phyloP scores from a whole-genome alignment of 768 basidiomycete genomes.

The Hortiboletus flavorubellus region DNA sequence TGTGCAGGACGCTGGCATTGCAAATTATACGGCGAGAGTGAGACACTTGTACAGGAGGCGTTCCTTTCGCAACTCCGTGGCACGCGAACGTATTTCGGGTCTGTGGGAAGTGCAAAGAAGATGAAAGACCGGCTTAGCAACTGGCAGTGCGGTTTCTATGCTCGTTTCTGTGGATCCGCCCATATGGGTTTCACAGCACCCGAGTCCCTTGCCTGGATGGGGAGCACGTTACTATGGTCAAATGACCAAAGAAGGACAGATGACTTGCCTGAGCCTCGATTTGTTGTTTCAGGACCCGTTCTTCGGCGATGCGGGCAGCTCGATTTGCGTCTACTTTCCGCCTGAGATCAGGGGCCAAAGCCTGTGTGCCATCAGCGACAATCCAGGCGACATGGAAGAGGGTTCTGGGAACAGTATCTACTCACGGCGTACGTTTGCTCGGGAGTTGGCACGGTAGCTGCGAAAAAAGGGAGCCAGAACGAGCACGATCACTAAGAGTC shows the following conservation, averaged over 20 bases:
- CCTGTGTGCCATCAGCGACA: constrained; percentile 32
- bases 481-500: constrained; percentile 6
- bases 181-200: constrained; percentile 34
- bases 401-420: constrained; percentile 1
- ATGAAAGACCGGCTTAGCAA: neutral
- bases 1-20: neutral
- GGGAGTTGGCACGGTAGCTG: constrained; percentile 36
- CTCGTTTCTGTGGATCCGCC: constrained; percentile 27
- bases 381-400: neutral
- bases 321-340: constrained; percentile 61
- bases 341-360: constrained; percentile 62
- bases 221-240: constrained; percentile 2
- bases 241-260: constrained; percentile 3
- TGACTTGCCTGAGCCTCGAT: constrained; percentile 49
- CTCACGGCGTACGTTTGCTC: constrained; percentile 36
- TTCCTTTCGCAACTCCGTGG: neutral
- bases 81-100: constrained; percentile 1
- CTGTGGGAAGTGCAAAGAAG: constrained; percentile 3
- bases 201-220: constrained; percentile 21
- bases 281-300: constrained; percentile 51
- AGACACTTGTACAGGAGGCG: neutral
- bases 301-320: constrained; percentile 49
- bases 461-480: neutral
- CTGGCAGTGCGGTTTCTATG: neutral
- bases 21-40: neutral